phyloP scores from a whole-genome alignment of 352 stramenopile species.

The Globisporangium cylindrosporum region DNA sequence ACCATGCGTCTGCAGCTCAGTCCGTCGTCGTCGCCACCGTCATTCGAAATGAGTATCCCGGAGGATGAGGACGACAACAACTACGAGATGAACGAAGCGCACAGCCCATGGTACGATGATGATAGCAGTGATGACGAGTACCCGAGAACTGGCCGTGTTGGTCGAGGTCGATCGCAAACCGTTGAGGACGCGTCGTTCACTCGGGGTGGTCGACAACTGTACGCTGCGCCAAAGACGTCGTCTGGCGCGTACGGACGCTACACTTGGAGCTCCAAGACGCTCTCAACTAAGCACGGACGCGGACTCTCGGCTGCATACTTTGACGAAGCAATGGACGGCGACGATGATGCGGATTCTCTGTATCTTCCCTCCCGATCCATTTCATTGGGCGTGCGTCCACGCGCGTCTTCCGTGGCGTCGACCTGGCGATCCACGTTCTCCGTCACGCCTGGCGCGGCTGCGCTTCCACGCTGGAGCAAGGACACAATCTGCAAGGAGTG shows the following conservation, averaged over 20 bases:
- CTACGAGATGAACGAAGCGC: conserved; percentile 7
- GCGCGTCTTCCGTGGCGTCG: conserved; percentile 33
- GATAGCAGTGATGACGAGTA: conserved; percentile 13
- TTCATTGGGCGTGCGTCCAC: conserved; percentile 19
- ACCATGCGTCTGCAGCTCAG: conserved; percentile 54
- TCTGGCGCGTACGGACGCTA: conserved; percentile 6
- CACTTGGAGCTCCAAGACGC: conserved; percentile 13
- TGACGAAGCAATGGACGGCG: conserved; percentile 13
- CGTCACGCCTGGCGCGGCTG: conserved; percentile 19
- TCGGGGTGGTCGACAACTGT: conserved; percentile 14
- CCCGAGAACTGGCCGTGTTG: background rate
- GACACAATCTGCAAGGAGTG: conserved; percentile 64
- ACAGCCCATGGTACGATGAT: conserved; percentile 28
- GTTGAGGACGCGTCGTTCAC: conserved; percentile 24
- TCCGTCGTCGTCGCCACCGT: conserved; percentile 18
- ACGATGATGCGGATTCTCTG: conserved; percentile 11
- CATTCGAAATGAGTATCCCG: conserved; percentile 26
- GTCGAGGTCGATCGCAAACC: conserved; percentile 23
- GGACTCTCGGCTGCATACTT: conserved; percentile 11
- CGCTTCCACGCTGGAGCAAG: conserved; percentile 64
- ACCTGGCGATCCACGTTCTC: conserved; percentile 19
- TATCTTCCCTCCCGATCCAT: conserved; percentile 10
- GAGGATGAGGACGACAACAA: conserved; percentile 30
- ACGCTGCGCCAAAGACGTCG: conserved; percentile 17
- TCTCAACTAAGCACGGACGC: conserved; percentile 11